Conservation (phyloP, 129 eudicot genomes). For the Artemisia annua region DNA sequence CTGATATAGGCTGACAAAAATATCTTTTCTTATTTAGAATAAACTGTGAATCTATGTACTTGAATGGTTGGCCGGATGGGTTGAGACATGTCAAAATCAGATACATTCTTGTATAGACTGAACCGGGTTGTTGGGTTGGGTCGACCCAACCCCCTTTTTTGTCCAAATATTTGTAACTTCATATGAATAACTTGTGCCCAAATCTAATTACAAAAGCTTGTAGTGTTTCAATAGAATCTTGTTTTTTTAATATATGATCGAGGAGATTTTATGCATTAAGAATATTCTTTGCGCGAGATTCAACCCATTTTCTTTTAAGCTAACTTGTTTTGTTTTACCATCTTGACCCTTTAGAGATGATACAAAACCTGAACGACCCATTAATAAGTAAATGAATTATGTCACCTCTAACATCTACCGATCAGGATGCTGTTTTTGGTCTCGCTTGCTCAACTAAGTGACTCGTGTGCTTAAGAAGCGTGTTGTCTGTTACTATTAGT, state of each 20-base stretch:
- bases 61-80: background rate
- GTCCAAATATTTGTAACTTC: background rate
- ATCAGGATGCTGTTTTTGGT: slow-evolving; percentile 3
- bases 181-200: background rate
- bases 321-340: background rate
- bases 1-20: background rate
- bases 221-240: background rate
- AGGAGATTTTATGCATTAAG: background rate
- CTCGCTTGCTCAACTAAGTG: background rate
- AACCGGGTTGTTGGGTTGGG: background rate
- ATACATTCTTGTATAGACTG: background rate
- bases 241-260: background rate
- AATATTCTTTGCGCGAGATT: background rate
- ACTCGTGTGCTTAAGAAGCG: background rate
- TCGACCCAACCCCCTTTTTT: background rate
- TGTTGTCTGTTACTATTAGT: background rate
- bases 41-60: slow-evolving; percentile 4
- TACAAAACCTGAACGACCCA: no score
- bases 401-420: background rate
- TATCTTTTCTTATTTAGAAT: background rate
- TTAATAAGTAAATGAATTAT: no score
- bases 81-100: background rate
- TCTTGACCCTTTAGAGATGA: background rate
- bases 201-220: background rate
- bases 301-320: background rate